phyloP scores from a whole-genome alignment of 192 early-diverging fungal species.

The Coemansia asiatica region DNA sequence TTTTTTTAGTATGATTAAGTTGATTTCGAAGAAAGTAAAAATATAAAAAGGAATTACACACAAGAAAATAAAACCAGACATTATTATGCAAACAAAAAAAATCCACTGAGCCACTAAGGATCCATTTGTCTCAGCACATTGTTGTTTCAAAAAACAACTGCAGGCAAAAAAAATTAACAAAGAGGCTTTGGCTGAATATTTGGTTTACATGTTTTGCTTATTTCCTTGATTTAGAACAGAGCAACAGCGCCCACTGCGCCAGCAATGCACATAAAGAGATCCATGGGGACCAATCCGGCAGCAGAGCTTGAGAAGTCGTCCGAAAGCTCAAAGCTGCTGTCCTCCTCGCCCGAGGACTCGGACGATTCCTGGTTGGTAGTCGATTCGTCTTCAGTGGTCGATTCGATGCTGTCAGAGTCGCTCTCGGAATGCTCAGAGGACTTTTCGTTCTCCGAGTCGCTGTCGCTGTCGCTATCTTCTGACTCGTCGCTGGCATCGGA shows the following conservation, averaged over 20 bases:
- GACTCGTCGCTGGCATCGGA: constrained; percentile 15
- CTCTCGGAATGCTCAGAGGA: background rate
- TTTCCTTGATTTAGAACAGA: constrained; percentile 28
- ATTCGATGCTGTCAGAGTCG: background rate
- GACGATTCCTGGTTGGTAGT: background rate
- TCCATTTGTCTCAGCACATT: background rate
- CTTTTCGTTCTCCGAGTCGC: constrained; percentile 8
- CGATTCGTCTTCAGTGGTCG: background rate
- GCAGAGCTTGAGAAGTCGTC: background rate
- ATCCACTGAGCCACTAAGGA: too few species aligned
- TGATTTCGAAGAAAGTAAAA: constrained; percentile 7
- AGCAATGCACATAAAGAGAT: constrained; percentile 23
- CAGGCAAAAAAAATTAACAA: background rate
- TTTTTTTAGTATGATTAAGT: constrained; percentile 8
- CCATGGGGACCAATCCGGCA: background rate
- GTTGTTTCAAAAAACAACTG: background rate
- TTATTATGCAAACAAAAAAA: background rate
- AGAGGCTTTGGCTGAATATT: background rate
- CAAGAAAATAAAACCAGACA: background rate
- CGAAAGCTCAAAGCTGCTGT: constrained; percentile 9
- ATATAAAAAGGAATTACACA: background rate
- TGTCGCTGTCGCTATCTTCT: constrained; percentile 6
- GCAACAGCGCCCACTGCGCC: constrained; percentile 30
- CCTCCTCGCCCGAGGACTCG: constrained; percentile 1
- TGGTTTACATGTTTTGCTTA: background rate